Conservation (phyloP, 148 eudicot species). For the Fagopyrum tataricum region DNA sequence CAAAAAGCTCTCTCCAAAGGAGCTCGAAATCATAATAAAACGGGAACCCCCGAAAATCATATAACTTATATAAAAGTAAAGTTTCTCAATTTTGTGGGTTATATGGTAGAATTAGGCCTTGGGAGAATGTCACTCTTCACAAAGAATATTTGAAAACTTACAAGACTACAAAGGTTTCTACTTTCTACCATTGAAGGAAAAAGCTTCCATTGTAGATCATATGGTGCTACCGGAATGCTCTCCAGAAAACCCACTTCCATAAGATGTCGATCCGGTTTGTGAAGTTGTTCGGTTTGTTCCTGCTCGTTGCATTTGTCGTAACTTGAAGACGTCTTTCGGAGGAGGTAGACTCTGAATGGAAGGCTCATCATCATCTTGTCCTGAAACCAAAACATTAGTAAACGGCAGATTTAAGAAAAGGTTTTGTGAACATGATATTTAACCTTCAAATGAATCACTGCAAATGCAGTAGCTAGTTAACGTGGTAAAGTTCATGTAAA, state of each 20-base stretch:
- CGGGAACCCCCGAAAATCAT: no score
- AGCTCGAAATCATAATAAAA: no score
- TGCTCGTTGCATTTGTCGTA: constrained; percentile 79
- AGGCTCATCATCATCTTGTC: constrained; percentile 81
- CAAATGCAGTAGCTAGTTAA: constrained; percentile 11
- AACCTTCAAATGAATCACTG: background rate
- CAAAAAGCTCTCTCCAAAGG: no score
- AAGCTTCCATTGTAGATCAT: background rate
- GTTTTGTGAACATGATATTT: background rate
- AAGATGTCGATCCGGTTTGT: constrained; percentile 84
- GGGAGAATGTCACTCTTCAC: no score
- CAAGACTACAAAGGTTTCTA: no score
- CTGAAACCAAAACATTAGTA: constrained; percentile 23
- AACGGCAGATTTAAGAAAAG: background rate
- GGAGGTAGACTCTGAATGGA: constrained; percentile 75
- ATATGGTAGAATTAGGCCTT: no score
- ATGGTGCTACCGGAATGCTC: constrained; percentile 76
- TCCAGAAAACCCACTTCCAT: constrained; percentile 94
- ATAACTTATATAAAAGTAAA: no score
- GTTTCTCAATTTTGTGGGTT: no score
- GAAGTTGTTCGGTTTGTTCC: constrained; percentile 48
- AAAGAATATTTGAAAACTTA: no score
- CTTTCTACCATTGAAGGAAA: background rate
- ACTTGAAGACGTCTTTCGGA: constrained; percentile 71
- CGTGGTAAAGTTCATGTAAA: constrained; percentile 8